These are phyloP conservation scores for Corylus americana DNA, from an alignment of 306 rosid species.

Conservation along the genomic window DNA sequence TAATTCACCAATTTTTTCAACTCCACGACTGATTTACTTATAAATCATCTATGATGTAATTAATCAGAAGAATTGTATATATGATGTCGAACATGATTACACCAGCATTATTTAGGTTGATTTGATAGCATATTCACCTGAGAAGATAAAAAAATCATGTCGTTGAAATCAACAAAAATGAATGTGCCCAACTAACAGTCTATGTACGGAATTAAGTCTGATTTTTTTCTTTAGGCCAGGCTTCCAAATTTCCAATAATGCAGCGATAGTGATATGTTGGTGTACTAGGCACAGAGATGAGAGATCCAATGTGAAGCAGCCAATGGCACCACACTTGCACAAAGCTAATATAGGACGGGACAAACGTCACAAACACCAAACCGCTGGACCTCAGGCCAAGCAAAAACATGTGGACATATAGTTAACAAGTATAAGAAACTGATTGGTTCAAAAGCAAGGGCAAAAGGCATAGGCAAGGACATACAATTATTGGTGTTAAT, in stretches of 20 bases:
- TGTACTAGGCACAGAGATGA: background rate
- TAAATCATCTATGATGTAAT: no score
- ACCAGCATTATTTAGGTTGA: background rate
- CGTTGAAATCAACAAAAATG: background rate
- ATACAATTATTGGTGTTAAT: no score
- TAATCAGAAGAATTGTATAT: background rate
- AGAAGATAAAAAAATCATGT: background rate
- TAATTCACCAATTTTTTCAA: background rate
- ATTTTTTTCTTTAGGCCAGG: no score
- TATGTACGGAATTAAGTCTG: background rate
- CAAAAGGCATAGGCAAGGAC: background rate
- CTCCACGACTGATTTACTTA: background rate
- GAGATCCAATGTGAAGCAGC: background rate
- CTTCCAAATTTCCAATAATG: background rate
- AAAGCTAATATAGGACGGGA: background rate
- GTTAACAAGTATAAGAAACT: background rate
- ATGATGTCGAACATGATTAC: background rate
- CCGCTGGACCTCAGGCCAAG: no score
- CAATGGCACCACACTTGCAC: background rate
- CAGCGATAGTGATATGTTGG: background rate
- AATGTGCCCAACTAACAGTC: background rate
- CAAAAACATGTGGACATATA: background rate
- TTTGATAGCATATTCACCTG: background rate
- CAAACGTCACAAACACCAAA: background rate
- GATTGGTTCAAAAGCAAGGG: background rate